Evolutionary conservation across 2,329 filamentous ascomycete genomes (phyloP), one percentile per base, ranked within the genome.

Genomic region (Incumbomyces lentus): DNA sequence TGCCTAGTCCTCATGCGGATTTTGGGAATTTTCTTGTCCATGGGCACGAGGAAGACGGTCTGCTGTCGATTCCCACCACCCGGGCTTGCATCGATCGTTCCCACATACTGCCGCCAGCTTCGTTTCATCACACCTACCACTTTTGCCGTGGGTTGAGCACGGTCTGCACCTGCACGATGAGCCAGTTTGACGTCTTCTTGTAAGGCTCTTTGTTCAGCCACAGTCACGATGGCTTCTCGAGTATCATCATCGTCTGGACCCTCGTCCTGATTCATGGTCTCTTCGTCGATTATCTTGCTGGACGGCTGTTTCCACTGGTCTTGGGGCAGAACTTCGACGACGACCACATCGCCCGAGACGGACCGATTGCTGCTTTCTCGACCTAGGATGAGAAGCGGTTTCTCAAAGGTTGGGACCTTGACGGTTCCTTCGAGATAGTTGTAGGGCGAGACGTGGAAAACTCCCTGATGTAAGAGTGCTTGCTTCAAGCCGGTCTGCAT

Each of bases 21-120:
- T 70, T 96, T 98, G 2, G 92, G 92, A 17, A 98, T 85, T 59
- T 87, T 84, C 72, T 95, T 96, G 66, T 98, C 90, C 90, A 98
- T 96, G 3, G 92, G 89, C 40, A 96, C 81, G 14, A 98, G 74
- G 66, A 98, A 98, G 12, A 98, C 88, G 13, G 79, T 93, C 62
- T 95, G 88, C 62, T 93, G 87, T 58, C 84, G 84, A 49, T 88
- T 78, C 26, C 86, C 87, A 58, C 82, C 82, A 40, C 88, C 82
- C 1, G 89, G 93, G 10, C 84, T 86, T 42, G 83, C 81, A 61
- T 98, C 92, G 47, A 98, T 83, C 61, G 95, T 89, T 2, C 92
- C 92, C 51, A 98, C 92, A 58, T 95, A 96, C 65, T 96, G 93
- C 50, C 92, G 78, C 92, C 92, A 98, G 64, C 96, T 96, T 44